phyloP scores from a whole-genome alignment of 345 rosid genomes.

The Citrus cavaleriei region DNA sequence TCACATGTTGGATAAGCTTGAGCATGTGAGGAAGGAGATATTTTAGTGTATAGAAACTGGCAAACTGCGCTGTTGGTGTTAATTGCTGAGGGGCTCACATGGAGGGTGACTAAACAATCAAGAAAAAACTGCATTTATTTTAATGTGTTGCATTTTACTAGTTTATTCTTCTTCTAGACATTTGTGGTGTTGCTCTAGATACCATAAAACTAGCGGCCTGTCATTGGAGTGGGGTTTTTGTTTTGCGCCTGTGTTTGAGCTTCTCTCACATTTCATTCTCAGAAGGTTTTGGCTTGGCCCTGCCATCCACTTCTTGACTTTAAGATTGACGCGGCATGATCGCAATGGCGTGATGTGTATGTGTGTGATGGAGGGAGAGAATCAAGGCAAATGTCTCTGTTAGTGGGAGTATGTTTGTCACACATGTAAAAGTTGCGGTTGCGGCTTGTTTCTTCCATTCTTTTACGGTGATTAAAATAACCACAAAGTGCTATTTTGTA shows the following conservation, averaged over 20 bases:
- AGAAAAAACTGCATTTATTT: too few species aligned
- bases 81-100: conserved; percentile 19
- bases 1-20: background rate
- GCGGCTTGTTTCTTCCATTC: too few species aligned
- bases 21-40: conserved; percentile 32
- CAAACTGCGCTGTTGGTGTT: background rate
- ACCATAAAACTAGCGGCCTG: too few species aligned
- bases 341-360: background rate
- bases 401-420: background rate
- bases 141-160: too few species aligned
- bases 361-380: background rate
- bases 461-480: too few species aligned
- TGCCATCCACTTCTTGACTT: background rate
- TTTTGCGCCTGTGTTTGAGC: conserved; percentile 5
- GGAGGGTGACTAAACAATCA: background rate
- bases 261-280: conserved; percentile 21
- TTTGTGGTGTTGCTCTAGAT: too few species aligned
- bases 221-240: too few species aligned
- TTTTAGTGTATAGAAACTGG: background rate
- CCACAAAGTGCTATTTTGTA: background rate
- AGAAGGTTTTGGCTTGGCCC: background rate
- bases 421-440: background rate
- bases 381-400: background rate
- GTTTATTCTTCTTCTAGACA: too few species aligned
- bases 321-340: conserved; percentile 8